phyloP scores from a whole-genome alignment of 2,329 filamentous ascomycete species.

The Fusarium musae region DNA sequence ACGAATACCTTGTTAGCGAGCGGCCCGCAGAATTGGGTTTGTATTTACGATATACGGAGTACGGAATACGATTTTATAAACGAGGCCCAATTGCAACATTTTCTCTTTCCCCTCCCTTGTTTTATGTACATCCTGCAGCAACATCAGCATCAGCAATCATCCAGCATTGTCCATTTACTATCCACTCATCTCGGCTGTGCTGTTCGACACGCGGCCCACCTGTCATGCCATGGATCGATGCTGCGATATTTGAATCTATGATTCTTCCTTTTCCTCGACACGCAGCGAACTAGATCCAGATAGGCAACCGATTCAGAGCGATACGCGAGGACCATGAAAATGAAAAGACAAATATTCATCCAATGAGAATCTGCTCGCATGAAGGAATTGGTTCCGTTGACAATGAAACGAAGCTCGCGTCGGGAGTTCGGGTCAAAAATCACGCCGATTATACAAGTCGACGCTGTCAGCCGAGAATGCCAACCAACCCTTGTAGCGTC shows the following conservation, averaged over 20 bases:
- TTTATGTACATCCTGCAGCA: neutral
- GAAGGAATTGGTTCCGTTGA: neutral
- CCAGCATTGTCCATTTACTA: neutral
- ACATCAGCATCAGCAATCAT: neutral
- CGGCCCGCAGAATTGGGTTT: slow-evolving; percentile 14
- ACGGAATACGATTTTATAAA: slow-evolving; percentile 16
- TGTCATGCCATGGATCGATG: neutral
- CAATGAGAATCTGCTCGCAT: neutral
- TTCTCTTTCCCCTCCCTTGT: neutral
- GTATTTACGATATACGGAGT: slow-evolving; percentile 11
- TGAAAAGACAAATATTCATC: neutral
- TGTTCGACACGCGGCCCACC: neutral
- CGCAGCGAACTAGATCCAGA: neutral
- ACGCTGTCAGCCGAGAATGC: slow-evolving; percentile 14
- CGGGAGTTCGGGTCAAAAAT: slow-evolving; percentile 24
- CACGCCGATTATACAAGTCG: slow-evolving; percentile 10
- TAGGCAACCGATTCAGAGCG: neutral
- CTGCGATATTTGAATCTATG: slow-evolving; percentile 8
- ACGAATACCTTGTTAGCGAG: neutral
- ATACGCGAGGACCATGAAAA: neutral
- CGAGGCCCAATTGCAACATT: slow-evolving; percentile 8
- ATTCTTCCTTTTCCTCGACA: slow-evolving; percentile 17
- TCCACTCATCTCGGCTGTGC: slow-evolving; percentile 3
- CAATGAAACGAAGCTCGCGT: neutral
- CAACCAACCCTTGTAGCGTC: slow-evolving; percentile 9